Conservation (phyloP, 2,329 filamentous ascomycete genomes). For the Ceratocystis destructans region DNA sequence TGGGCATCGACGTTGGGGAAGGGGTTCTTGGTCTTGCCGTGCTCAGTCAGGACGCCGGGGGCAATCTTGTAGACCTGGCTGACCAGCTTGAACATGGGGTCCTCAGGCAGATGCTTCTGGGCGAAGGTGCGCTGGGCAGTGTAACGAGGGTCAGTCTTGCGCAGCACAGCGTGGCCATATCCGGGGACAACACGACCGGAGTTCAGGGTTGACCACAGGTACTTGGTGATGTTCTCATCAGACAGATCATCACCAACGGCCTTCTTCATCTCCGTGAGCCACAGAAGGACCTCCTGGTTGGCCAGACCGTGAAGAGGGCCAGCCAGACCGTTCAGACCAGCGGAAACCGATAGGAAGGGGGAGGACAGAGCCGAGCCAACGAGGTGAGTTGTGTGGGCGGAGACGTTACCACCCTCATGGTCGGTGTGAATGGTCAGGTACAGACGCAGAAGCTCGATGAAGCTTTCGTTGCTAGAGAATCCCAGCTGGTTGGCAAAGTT, state of each 20-base stretch:
- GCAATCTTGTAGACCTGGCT: slow-evolving; percentile 99
- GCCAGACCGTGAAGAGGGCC: slow-evolving; percentile 97
- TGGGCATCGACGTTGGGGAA: slow-evolving; percentile 98
- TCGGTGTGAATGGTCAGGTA: slow-evolving; percentile 99
- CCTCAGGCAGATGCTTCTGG: slow-evolving; percentile 79
- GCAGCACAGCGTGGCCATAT: slow-evolving; percentile 96
- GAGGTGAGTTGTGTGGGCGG: slow-evolving; percentile 94
- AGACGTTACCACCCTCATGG: slow-evolving; percentile 98
- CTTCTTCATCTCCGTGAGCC: slow-evolving; percentile 99
- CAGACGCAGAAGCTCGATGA: slow-evolving; percentile 93
- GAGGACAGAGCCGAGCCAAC: slow-evolving; percentile 95
- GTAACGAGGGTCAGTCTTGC: slow-evolving; percentile 99
- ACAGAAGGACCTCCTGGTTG: slow-evolving; percentile 99
- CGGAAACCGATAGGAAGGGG: slow-evolving; percentile 89
- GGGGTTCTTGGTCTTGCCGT: slow-evolving; percentile 99
- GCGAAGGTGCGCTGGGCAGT: slow-evolving; percentile 96
- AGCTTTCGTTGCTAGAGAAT: slow-evolving; percentile 88
- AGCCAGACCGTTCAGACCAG: slow-evolving; percentile 94
- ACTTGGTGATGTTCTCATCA: slow-evolving; percentile 93
- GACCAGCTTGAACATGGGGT: slow-evolving; percentile 99
- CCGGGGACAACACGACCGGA: slow-evolving; percentile 89
- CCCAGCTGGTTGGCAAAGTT: slow-evolving; percentile 99
- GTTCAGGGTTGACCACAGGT: slow-evolving; percentile 97
- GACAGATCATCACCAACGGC: slow-evolving; percentile 82
- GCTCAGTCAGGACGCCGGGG: slow-evolving; percentile 91